These are phyloP conservation scores for Mortierella sp. DNA, from an alignment of 371 early-diverging fungal genomes.

Conservation along the genomic window DNA sequence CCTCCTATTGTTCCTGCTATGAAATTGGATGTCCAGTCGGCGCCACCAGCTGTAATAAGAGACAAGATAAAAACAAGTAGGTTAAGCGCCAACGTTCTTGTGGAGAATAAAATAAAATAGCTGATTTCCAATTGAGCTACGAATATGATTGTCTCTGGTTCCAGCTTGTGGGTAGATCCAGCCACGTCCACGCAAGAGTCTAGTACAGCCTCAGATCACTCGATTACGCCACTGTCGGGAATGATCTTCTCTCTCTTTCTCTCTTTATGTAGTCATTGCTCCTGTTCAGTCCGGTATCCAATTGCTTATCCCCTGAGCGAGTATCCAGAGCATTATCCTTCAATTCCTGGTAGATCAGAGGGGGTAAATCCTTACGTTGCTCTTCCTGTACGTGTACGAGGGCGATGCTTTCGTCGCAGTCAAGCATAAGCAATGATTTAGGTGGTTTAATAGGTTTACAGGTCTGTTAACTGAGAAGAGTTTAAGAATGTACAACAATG, in stretches of 20 bases:
- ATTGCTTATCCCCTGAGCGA: neutral
- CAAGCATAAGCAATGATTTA: constrained; percentile 39
- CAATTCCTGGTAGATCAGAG: constrained; percentile 1
- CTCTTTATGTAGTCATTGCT: no score
- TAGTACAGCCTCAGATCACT: neutral
- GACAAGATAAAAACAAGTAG: constrained; percentile 8
- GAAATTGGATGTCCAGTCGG: constrained; percentile 64
- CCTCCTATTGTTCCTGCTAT: constrained; percentile 73
- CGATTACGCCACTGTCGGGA: neutral
- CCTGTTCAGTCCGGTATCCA: neutral
- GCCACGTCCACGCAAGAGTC: neutral
- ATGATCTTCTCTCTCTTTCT: neutral
- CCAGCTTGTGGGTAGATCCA: neutral
- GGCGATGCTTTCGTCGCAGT: constrained; percentile 56
- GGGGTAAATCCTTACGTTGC: constrained; percentile 17
- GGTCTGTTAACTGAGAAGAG: constrained; percentile 3
- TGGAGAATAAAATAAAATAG: neutral
- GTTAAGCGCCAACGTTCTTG: constrained; percentile 1
- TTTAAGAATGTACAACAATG: neutral
- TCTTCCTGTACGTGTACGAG: constrained; percentile 48
- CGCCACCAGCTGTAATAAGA: constrained; percentile 48
- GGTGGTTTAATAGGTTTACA: neutral
- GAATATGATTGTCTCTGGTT: neutral
- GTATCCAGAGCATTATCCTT: neutral
- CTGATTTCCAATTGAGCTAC: constrained; percentile 1